Base-by-base conservation (phyloP, 805 yeast genomes). In the Saccharomycopsis oosterbeekiorum region DNA sequence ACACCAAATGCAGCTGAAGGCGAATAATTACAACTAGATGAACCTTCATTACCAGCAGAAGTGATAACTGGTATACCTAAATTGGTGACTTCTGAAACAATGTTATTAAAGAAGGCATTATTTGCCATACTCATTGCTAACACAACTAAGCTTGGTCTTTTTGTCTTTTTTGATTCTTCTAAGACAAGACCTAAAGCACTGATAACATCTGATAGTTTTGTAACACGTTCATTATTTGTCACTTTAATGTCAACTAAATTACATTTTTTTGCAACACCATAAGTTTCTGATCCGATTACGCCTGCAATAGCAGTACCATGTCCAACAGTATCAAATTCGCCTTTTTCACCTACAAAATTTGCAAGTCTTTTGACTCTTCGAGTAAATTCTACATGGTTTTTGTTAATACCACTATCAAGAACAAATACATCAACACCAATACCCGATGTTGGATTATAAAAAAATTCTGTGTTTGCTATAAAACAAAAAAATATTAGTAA, bases 371-470 rank as follows among this genome's bases (percentile, higher is more conserved):
- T 68, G 0, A 77, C 87, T 67, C 87, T 77, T 62, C 84, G 86
- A 58, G 73, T 81, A 65, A 83, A 83, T 67, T 83, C 86, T 36
- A 70, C 76, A 69, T 83, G 86, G 57, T 76, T 73, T 36, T 74
- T 68, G 68, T 82, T 78, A 67, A 80, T 75, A 66, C 85, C 85
- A 51, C 84, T 80, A 70, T 81, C 85, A 67, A 81, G 78, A 59
- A 81, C 78, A 67, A 80, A 79, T 21, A 84, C 77, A 56, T 82
- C 79, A 62, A 81, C 84, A 66, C 87, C 85, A 64, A 77, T 76
- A 59, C 87, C 87, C 4, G 77, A 78, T 29, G 71, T 74, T 42
- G 73, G 71, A 65, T 78, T 79, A 68, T 71, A 78, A 34, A 75
- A 68, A 67, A 72, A 79, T 60, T 76, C 76, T 70, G 73, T 67